Evolutionary conservation across 108 stramenopile genomes (phyloP).

Genomic region (Fragilariopsis cylindrus): DNA sequence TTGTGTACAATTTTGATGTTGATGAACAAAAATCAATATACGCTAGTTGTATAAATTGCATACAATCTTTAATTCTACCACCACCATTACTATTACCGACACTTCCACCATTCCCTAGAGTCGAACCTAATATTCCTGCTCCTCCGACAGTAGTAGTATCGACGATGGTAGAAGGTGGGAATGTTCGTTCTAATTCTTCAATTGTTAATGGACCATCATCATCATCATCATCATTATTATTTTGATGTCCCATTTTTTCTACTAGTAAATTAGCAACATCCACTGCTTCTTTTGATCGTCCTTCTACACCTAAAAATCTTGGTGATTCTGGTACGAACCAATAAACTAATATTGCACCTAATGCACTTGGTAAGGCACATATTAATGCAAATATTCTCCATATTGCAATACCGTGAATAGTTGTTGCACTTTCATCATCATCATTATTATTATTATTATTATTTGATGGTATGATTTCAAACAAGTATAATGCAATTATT

Average conservation of each 20-base stretch:
- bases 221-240: neutral
- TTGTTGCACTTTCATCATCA: neutral
- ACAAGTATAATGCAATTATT: slow-evolving; percentile 54
- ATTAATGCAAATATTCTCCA: slow-evolving; percentile 75
- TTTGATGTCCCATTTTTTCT: slow-evolving; percentile 25
- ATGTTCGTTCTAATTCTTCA: slow-evolving; percentile 41
- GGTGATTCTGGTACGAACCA: slow-evolving; percentile 73
- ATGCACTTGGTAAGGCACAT: slow-evolving; percentile 68
- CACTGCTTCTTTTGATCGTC: slow-evolving; percentile 50
- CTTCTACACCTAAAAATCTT: slow-evolving; percentile 55
- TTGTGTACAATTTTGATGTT: slow-evolving; percentile 47
- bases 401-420: neutral
- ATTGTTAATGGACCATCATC: slow-evolving; percentile 18
- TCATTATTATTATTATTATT: slow-evolving; percentile 1
- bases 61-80: too few relatives aligned
- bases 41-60: slow-evolving; percentile 5
- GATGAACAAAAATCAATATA: slow-evolving; percentile 35
- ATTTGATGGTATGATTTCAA: slow-evolving; percentile 25
- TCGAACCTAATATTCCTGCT: too few relatives aligned
- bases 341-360: slow-evolving; percentile 60
- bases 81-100: too few relatives aligned
- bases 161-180: slow-evolving; percentile 7
- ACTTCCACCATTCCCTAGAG: too few relatives aligned
- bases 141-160: neutral
- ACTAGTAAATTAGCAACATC: slow-evolving; percentile 52